These are phyloP conservation scores for Hortaea werneckii DNA, from an alignment of 2,329 filamentous ascomycete genomes.

Conservation along the genomic window DNA sequence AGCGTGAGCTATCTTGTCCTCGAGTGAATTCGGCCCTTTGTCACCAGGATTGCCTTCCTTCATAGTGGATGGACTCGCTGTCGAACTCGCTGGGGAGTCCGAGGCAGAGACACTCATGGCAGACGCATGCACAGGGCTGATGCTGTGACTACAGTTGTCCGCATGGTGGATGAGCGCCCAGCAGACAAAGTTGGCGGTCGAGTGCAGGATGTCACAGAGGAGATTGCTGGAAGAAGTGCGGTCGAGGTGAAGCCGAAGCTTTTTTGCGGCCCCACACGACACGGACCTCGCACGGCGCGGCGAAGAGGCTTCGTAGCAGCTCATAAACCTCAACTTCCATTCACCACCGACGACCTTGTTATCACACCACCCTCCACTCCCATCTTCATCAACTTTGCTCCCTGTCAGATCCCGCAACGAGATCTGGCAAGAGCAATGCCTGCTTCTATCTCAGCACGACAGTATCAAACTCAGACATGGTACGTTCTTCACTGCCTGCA, in stretches of 20 bases:
- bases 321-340: too few relatives aligned
- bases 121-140: constrained; percentile 18
- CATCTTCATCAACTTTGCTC: neutral
- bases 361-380: too few relatives aligned
- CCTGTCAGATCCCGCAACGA: neutral
- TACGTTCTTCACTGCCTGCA: constrained; percentile 1
- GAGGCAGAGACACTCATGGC: constrained; percentile 18
- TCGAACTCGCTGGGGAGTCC: constrained; percentile 13
- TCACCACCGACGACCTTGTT: too few relatives aligned
- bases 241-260: too few relatives aligned
- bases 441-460: neutral
- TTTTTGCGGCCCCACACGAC: too few relatives aligned
- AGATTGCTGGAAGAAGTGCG: too few relatives aligned
- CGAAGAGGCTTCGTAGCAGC: too few relatives aligned
- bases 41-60: neutral
- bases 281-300: too few relatives aligned
- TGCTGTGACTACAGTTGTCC: constrained; percentile 17
- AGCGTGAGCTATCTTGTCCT: constrained; percentile 29
- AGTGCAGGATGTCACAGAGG: too few relatives aligned
- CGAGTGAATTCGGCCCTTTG: neutral
- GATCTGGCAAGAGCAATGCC: constrained; percentile 6
- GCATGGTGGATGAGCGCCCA: constrained; percentile 13
- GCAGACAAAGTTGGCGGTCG: too few relatives aligned
- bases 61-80: constrained; percentile 13
- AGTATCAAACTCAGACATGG: constrained; percentile 1